Conservation (phyloP, 2,329 filamentous ascomycete genomes). For the Plenodomus lindquistii region DNA sequence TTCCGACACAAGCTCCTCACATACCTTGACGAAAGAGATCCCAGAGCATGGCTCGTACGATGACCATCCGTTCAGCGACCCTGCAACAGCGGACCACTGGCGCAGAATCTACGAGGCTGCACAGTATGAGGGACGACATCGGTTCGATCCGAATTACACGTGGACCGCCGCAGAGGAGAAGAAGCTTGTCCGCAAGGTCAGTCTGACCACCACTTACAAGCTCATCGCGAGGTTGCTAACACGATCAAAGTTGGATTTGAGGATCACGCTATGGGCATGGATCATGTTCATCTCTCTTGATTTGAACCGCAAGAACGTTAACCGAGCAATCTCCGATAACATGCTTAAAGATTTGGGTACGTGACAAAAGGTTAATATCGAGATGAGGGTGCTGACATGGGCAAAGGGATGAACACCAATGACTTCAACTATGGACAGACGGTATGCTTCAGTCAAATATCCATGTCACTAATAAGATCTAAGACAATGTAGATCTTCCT, state of each 20-base stretch:
- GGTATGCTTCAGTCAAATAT: slow-evolving; percentile 33
- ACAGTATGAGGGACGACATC: slow-evolving; percentile 46
- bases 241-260: slow-evolving; percentile 26
- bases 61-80: slow-evolving; percentile 28
- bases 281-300: slow-evolving; percentile 56
- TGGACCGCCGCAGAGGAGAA: slow-evolving; percentile 55
- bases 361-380: slow-evolving; percentile 10
- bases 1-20: slow-evolving; percentile 20
- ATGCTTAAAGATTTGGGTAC: slow-evolving; percentile 30
- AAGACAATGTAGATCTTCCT: slow-evolving; percentile 26
- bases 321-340: slow-evolving; percentile 44
- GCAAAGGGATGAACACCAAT: slow-evolving; percentile 32
- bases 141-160: slow-evolving; percentile 53
- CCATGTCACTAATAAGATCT: slow-evolving; percentile 1
- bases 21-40: slow-evolving; percentile 5
- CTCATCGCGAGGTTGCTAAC: neutral
- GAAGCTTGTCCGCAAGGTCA: slow-evolving; percentile 51
- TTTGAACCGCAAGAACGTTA: slow-evolving; percentile 54
- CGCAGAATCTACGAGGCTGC: slow-evolving; percentile 31
- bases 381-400: slow-evolving; percentile 1
- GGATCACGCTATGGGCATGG: slow-evolving; percentile 44
- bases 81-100: slow-evolving; percentile 29
- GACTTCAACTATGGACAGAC: slow-evolving; percentile 42
- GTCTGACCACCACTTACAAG: slow-evolving; percentile 12
- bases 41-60: slow-evolving; percentile 20